phyloP scores from a whole-genome alignment of 1,284 basidiomycete species.

The Irpex lacteus region DNA sequence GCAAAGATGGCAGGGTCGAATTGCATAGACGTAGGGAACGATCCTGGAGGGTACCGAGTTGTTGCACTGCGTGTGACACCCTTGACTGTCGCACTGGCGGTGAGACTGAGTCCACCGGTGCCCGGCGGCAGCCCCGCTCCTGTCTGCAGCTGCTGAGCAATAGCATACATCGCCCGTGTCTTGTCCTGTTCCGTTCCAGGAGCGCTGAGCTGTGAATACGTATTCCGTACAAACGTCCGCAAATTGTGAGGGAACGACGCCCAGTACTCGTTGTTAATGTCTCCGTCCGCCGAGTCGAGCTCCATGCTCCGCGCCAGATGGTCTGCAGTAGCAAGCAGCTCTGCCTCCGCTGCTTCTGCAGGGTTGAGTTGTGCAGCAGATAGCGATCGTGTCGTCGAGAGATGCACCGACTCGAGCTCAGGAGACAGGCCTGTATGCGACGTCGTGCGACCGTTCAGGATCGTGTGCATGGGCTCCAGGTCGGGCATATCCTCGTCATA shows the following conservation, averaged over 20 bases:
- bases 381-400: constrained; percentile 45
- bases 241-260: constrained; percentile 50
- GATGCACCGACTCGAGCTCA: constrained; percentile 46
- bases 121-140: constrained; percentile 34
- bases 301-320: constrained; percentile 58
- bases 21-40: constrained; percentile 31
- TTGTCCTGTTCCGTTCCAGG: constrained; percentile 35
- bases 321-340: constrained; percentile 51
- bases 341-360: constrained; percentile 42
- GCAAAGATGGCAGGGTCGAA: constrained; percentile 56
- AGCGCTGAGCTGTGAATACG: constrained; percentile 30
- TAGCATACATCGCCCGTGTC: constrained; percentile 62
- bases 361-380: constrained; percentile 31
- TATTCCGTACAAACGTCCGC: constrained; percentile 47
- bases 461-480: constrained; percentile 26
- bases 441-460: constrained; percentile 19
- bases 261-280: constrained; percentile 49
- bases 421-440: constrained; percentile 37
- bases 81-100: constrained; percentile 18
- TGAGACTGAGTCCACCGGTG: constrained; percentile 14
- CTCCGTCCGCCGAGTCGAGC: constrained; percentile 33
- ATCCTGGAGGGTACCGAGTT: constrained; percentile 31
- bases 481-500: constrained; percentile 28
- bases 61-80: constrained; percentile 25
- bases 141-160: constrained; percentile 65